Evolutionary conservation across 306 rosid genomes (phyloP), one percentile per base, ranked within the genome.

Genomic region (Cucurbita maxima): DNA sequence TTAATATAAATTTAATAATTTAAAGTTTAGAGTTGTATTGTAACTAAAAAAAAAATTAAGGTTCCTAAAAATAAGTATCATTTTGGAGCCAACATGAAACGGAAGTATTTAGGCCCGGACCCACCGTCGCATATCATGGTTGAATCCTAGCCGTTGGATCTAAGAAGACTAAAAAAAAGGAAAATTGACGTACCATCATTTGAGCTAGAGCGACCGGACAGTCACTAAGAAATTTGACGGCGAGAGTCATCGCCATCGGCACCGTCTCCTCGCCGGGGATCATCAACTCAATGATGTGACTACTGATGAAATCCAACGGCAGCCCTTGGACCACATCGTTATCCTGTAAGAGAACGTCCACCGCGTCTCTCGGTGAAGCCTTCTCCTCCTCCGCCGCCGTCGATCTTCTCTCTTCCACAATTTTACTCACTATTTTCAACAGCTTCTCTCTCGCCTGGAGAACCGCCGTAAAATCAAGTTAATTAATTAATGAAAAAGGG

Each of bases 241-340:
- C 91, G 11, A 87, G 51, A 9, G 99, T 86, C 89, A 94, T 87
- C 10, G 96, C 90, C 18, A 81, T 87, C 12, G 97, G 97, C 22
- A 91, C 87, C 16, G 99, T 94, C 80, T 94, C 99, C 74, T 91
- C 96, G 3, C 99, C 97, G 0, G 97, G 99, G 58, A 89, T 85
- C 92, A 94, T 89, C 86, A 94, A 70, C 85, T 89, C 97, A 8
- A 91, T 72, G 44, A 94, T 84, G 61, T 90, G 88, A 18, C 88
- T 84, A 44, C 89, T 81, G 59, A 94, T 82, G 87, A 83, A 85
- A 63, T 94, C 95, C 75, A 76, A 48, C 58, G 83, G 79, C 61
- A 86, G 76, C 3, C 74, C 61, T 43, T 81, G 78, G 18, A 37
- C 58, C 15, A 74, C 84, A 47, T 52, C 75, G 62, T 72, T 75